Percentiles rank a stretch among this genome's conserved stretches.
These are phyloP conservation scores for Prunus davidiana DNA, from an alignment of 306 rosid genomes.

Conservation along the genomic window DNA sequence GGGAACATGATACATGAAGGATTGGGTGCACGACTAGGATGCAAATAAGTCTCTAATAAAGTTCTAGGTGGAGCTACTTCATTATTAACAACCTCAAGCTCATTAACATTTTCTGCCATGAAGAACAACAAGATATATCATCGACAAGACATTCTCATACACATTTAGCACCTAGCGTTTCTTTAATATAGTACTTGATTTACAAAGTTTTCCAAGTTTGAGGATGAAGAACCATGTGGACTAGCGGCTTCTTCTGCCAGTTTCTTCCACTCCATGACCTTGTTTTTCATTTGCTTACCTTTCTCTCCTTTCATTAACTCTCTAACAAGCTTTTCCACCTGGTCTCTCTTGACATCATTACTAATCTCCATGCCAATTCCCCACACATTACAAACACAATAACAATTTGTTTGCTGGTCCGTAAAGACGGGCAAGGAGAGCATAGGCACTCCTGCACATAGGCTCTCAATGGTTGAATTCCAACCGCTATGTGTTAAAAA, in stretches of 20 bases:
- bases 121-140: too few relatives aligned
- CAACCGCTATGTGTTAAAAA: conserved; percentile 16
- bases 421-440: background rate
- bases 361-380: background rate
- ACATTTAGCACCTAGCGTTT: background rate
- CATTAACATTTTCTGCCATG: too few relatives aligned
- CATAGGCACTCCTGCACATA: conserved; percentile 8
- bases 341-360: background rate
- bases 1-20: conserved; percentile 12
- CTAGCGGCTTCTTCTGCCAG: background rate
- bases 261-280: conserved; percentile 2
- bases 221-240: background rate
- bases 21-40: background rate
- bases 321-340: background rate
- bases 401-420: background rate
- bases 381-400: background rate
- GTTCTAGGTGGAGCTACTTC: background rate
- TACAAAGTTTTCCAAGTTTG: background rate
- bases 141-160: too few relatives aligned
- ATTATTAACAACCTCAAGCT: too few relatives aligned
- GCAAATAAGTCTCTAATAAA: background rate
- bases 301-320: conserved; percentile 1
- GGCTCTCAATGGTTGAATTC: conserved; percentile 15
- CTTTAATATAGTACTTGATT: background rate
- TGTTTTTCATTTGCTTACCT: background rate